Evolutionary conservation across 83 land plant genomes (phyloP), one percentile per base, ranked within the genome.

Genomic region (Picea engelmannii): DNA sequence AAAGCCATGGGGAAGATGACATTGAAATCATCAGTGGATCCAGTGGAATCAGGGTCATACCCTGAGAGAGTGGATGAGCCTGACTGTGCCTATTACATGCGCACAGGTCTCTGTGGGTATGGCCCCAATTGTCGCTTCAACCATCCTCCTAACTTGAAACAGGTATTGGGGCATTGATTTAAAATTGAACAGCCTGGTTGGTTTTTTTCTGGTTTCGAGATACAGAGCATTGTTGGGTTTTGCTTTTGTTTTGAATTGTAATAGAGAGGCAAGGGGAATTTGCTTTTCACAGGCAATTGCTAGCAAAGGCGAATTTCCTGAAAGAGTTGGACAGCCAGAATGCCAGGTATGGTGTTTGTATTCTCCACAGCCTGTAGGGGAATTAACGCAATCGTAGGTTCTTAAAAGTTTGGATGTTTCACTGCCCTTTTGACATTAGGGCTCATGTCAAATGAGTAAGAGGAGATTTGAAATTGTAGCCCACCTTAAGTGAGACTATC

Each of bases 271-370:
- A 21, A 13, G 40, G 40, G 76, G 47, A 73, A 44, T 63, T 79
- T 49, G 75, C 24, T 5, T 68, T 23, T 27, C 49, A 18, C 80
- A 90, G 90, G 85, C 42, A 35, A 78, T 64, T 79, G 81, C 73
- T 18, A 62, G 64, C 5, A 83, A 62, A 62, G 88, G 84, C 4
- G 93, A 91, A 70, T 89, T 88, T 27, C 95, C 95, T 8, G 87
- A 93, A 73, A 89, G 95, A 86, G 84, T 60, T 79, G 95, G 95
- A 38, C 87, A 93, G 67, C 95, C 93, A 67, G 95, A 91, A 75
- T 93, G 95, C 66, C 85, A 88, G 90, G 90, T 88, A 73, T 9
- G 49, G 17, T 59, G 70, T 63, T 68, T 68, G 27, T 24, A 60
- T 15, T 79, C 55, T 40, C 25, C 20, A 5, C 20, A 78, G 10